Percentiles rank a stretch among this genome's conserved stretches.
Evolutionary conservation across 2,329 filamentous ascomycete genomes (phyloP).

Genomic region (Plenodomus tracheiphilus): DNA sequence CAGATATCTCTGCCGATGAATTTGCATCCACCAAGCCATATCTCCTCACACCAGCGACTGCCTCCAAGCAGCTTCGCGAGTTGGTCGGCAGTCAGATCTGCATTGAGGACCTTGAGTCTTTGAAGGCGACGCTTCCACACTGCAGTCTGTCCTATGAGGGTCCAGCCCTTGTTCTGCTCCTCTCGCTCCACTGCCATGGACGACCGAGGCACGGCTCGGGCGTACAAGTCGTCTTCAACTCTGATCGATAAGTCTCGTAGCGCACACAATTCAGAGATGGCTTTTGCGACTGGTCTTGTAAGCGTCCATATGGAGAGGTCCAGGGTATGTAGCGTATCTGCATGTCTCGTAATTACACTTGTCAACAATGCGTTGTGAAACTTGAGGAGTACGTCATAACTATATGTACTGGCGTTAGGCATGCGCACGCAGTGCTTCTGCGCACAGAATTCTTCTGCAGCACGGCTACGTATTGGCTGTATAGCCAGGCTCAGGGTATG

Average conservation of each 20-base stretch:
- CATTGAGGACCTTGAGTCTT: slow-evolving; percentile 25
- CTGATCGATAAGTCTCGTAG: slow-evolving; percentile 28
- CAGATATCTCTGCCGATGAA: slow-evolving; percentile 22
- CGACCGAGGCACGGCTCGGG: slow-evolving; percentile 15
- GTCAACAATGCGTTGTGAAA: slow-evolving; percentile 36
- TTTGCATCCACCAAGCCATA: slow-evolving; percentile 27
- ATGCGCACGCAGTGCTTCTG: not conserved
- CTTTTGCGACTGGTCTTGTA: slow-evolving; percentile 24
- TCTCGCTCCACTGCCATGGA: slow-evolving; percentile 5
- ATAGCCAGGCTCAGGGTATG: slow-evolving; percentile 76
- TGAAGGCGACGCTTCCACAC: slow-evolving; percentile 22
- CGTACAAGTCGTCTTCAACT: slow-evolving; percentile 23
- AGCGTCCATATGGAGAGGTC: slow-evolving; percentile 37
- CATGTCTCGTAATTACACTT: slow-evolving; percentile 30
- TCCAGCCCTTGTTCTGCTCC: slow-evolving; percentile 24
- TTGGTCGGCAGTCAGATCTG: slow-evolving; percentile 19
- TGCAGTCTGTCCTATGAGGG: slow-evolving; percentile 11
- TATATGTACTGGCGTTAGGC: slow-evolving; percentile 16
- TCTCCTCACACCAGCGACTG: slow-evolving; percentile 19
- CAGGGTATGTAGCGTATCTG: slow-evolving; percentile 27
- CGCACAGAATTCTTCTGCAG: not conserved
- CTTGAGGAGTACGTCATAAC: slow-evolving; percentile 22
- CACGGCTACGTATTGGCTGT: slow-evolving; percentile 62
- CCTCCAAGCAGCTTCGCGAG: slow-evolving; percentile 20
- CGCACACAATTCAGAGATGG: slow-evolving; percentile 21